Evolutionary conservation across 306 rosid species (phyloP), one percentile per base, ranked within the genome.

Genomic region (Dalbergia cultrata): DNA sequence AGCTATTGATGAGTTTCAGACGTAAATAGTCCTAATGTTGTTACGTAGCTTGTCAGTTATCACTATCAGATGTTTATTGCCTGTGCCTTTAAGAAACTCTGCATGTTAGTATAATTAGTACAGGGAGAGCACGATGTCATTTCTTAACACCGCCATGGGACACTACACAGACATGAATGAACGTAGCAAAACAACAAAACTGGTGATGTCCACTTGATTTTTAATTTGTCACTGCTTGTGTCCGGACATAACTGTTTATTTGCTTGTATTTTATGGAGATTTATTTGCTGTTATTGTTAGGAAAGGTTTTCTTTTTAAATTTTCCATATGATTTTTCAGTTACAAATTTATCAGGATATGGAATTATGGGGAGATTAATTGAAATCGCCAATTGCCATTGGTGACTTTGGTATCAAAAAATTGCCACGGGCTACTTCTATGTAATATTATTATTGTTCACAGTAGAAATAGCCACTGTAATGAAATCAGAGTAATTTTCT

Each of bases 81-180:
- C 18, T 39, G 8, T 64, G 33, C 16, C 58, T 68, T 52, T 45
- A 37, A 10, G 53, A 76, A 60, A 76, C 13, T 59, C 35, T 49
- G 35, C 35, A 16, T 68, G 31, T 60, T 50, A 67, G 18, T 65
- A 61, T 37, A 31, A 72, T 26, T 70, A 52, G 21, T 54, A 11
- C 66, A 33, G 54, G 13, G 49, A 67, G 60, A 59, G 26, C 74
- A 53, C 37, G 4, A 8, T 69, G 45, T 50, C 44, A 76, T 60
- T 61, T 37, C 69, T 63, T 13, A 54, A 21, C 5, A 45, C 74
- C 58, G 22, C 68, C 79, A 82, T 76, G 74, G 62, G 78, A 76
- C 31, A 6, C 72, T 62, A 35, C 54, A 41, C 63, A 62, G 76
- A 43, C 53, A 34, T 33, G 68, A 47, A 37, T 37, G 31, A 37